These are phyloP conservation scores for Elsinoe perseae DNA, from an alignment of 2,329 filamentous ascomycete genomes.

Conservation along the genomic window DNA sequence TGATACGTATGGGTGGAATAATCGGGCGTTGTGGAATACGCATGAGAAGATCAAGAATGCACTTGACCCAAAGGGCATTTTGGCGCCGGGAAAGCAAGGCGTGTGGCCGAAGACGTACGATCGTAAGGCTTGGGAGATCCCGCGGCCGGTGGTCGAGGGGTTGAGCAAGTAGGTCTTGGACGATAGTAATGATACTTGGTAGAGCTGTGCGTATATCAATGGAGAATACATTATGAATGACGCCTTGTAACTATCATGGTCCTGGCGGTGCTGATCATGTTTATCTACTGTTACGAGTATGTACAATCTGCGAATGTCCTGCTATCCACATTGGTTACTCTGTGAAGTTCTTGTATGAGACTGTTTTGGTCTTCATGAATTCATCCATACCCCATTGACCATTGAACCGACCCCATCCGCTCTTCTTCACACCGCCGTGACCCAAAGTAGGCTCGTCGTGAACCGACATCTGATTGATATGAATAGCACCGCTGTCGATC, in stretches of 20 bases:
- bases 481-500: slow-evolving; percentile 52
- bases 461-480: slow-evolving; percentile 41
- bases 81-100: slow-evolving; percentile 37
- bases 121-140: slow-evolving; percentile 9
- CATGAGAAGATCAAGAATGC: slow-evolving; percentile 41
- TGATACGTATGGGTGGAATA: slow-evolving; percentile 40
- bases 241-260: too few relatives aligned
- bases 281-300: too few relatives aligned
- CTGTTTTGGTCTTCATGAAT: slow-evolving; percentile 35
- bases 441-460: slow-evolving; percentile 42
- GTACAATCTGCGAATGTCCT: neutral
- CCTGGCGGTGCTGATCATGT: too few relatives aligned
- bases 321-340: neutral
- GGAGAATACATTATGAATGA: too few relatives aligned
- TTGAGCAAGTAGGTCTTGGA: neutral
- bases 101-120: slow-evolving; percentile 33
- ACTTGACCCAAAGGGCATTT: slow-evolving; percentile 35
- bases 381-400: slow-evolving; percentile 40
- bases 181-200: too few relatives aligned
- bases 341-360: slow-evolving; percentile 25
- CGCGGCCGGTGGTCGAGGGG: neutral
- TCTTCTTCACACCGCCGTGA: slow-evolving; percentile 44
- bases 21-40: slow-evolving; percentile 36
- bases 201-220: too few relatives aligned
- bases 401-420: slow-evolving; percentile 44